Percentiles rank a stretch among this genome's conserved stretches.
Evolutionary conservation across 257 asterid genomes (phyloP).

Genomic region (Petrea volubilis): DNA sequence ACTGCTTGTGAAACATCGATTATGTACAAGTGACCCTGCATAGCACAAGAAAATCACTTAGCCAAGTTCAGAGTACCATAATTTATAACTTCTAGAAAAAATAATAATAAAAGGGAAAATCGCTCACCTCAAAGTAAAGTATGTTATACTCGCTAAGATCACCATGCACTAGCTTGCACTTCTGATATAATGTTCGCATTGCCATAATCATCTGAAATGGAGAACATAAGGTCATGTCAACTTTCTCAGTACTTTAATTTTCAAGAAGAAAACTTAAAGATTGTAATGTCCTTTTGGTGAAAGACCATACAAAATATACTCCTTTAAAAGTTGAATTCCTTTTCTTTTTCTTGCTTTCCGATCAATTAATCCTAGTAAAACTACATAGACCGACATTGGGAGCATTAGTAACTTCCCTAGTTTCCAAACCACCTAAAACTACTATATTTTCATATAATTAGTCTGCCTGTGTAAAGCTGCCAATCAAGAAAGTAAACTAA

Average conservation of each 20-base stretch:
- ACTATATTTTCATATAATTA: too few relatives aligned
- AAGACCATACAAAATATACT: not conserved
- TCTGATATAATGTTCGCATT: conserved; percentile 86
- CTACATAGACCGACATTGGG: too few relatives aligned
- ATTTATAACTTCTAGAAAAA: too few relatives aligned
- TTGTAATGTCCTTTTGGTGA: not conserved
- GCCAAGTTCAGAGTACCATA: not conserved
- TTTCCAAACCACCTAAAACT: too few relatives aligned
- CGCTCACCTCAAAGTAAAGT: conserved; percentile 75
- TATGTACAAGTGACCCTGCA: conserved; percentile 86
- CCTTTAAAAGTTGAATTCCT: not conserved
- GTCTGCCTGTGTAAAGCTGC: not conserved
- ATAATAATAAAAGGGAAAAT: not conserved
- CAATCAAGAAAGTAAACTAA: conserved; percentile 2
- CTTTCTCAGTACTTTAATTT: not conserved
- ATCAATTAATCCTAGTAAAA: too few relatives aligned
- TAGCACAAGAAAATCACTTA: conserved; percentile 4
- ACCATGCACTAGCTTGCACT: conserved; percentile 97
- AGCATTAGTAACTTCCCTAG: too few relatives aligned
- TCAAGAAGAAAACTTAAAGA: not conserved
- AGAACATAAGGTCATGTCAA: conserved; percentile 3
- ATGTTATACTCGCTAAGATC: conserved; percentile 95
- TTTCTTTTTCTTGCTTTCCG: too few relatives aligned
- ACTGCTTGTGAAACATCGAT: conserved; percentile 97
- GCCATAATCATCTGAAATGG: conserved; percentile 62